phyloP scores from a whole-genome alignment of 495 filamentous ascomycete species.

The Podospora australis region DNA sequence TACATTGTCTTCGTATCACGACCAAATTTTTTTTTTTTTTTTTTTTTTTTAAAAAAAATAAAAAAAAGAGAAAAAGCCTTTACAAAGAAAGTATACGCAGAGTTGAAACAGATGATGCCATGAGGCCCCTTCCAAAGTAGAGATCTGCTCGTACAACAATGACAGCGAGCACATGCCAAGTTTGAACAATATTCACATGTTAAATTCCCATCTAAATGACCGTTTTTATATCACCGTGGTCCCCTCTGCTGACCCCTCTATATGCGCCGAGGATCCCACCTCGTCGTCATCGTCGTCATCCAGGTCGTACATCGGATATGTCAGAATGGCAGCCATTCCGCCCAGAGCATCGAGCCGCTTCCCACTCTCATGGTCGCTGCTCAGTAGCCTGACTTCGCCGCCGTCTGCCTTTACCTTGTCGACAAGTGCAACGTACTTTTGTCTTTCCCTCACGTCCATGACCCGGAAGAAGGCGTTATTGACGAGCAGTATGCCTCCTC shows the following conservation, averaged over 20 bases:
- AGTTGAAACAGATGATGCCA: too few relatives aligned
- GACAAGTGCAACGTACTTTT: constrained; percentile 76
- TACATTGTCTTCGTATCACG: too few relatives aligned
- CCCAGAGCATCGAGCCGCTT: constrained; percentile 77
- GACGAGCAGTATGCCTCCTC: constrained; percentile 77
- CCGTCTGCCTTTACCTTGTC: constrained; percentile 87
- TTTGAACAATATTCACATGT: too few relatives aligned
- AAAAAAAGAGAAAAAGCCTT: too few relatives aligned
- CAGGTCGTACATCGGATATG: constrained; percentile 74
- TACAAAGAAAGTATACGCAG: too few relatives aligned
- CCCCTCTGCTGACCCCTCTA: constrained; percentile 12
- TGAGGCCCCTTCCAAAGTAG: too few relatives aligned
- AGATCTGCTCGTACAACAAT: too few relatives aligned
- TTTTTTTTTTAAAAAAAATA: too few relatives aligned
- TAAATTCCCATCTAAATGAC: too few relatives aligned
- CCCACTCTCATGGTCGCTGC: constrained; percentile 92
- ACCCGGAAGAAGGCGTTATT: constrained; percentile 80
- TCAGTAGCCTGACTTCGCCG: constrained; percentile 80
- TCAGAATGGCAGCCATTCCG: constrained; percentile 82
- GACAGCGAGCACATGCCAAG: too few relatives aligned
- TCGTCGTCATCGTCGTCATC: constrained; percentile 63
- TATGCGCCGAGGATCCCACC: constrained; percentile 18
- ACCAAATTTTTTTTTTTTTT: too few relatives aligned
- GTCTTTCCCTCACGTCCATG: constrained; percentile 72
- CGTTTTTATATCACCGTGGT: constrained; percentile 34